Base-by-base conservation (phyloP, 2,329 filamentous ascomycete genomes). In the Chrysoporthe puriensis region DNA sequence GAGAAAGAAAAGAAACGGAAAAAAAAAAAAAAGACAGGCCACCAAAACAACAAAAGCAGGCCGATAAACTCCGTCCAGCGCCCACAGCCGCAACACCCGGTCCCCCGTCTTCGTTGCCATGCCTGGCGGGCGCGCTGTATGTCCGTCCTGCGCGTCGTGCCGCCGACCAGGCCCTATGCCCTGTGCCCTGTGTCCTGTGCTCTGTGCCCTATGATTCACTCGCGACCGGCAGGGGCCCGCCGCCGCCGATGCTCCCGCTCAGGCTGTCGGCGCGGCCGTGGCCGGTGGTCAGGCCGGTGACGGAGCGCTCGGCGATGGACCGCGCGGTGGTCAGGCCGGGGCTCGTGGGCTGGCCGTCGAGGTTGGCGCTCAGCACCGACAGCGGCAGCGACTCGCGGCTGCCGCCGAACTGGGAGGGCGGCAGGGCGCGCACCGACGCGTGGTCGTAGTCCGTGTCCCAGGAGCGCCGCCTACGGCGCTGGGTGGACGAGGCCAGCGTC, bases 201-300 rank as follows among this genome's bases (percentile, higher is more conserved):
- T 26, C 26, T 26, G 26, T 26, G 26, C 26, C 64, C 69, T 70
- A 46, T 70, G 66, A 63, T 60, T 71, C 62, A 71, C 87, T 91
- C 2, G 86, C 85, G 48, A 94, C 78, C 16, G 90, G 88, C 72
- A 88, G 91, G 42, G 84, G 82, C 50, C 50, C 50, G 18, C 85
- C 75, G 9, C 85, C 86, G 7, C 85, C 87, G 71, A 94, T 90
- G 77, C 91, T 95, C 36, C 92, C 91, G 70, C 84, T 91, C 65
- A 95, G 88, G 78, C 94, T 97, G 76, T 97, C 93, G 62, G 92
- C 90, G 70, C 93, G 86, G 2, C 87, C 88, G 77, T 97, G 94
- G 0, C 92, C 91, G 4, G 63, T 54, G 3, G 92, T 77, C 1
- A 91, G 80, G 0, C 92, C 93, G 76, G 93, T 97, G 64, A 92